Evolutionary conservation across 2,329 filamentous ascomycete species (phyloP), one percentile per base, ranked within the genome.

Genomic region (Paraconiothyrium brasiliense): DNA sequence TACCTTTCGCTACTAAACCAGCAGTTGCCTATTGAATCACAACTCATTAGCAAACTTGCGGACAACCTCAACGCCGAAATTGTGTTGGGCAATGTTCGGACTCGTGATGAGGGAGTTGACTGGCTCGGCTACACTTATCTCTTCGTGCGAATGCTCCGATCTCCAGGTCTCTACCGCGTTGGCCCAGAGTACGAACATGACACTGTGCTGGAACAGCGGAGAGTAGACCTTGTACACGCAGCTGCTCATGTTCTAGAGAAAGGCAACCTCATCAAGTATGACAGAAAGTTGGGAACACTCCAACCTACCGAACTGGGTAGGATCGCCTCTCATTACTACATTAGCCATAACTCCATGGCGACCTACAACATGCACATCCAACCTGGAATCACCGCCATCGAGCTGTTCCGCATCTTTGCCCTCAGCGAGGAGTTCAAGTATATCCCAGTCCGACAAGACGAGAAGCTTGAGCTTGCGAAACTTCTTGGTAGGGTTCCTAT

Each of bases 81-180:
- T 72, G 96, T 99, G 10, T 86, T 99, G 22, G 95, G 95, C 55
- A 99, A 97, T 72, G 88, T 99, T 30, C 89, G 94, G 59, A 94
- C 85, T 63, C 89, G 96, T 61, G 94, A 99, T 68, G 95, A 99
- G 75, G 95, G 92, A 69, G 95, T 99, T n/a, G 94, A 99, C 76
- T 99, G 95, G 95, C 87, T 99, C 37, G 94, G 95, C 13, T 99
- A 99, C 79, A 97, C 94, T 0, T 99, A 99, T 78, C 88, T 99
- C 20, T 99, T 97, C 74, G 93, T 99, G 58, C 92, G 95, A 54
- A 99, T 99, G 95, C 86, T 99, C 65, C 90, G 95, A 34, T 97
- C 94, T 2, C 95, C 95, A 39, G 94, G 93, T 0, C 83, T 99
- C 13, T 99, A 99, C 77, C 94, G 95, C 74, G 95, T 99, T 54